phyloP scores from a whole-genome alignment of 495 filamentous ascomycete genomes.

The Penicillium psychrofluorescens region DNA sequence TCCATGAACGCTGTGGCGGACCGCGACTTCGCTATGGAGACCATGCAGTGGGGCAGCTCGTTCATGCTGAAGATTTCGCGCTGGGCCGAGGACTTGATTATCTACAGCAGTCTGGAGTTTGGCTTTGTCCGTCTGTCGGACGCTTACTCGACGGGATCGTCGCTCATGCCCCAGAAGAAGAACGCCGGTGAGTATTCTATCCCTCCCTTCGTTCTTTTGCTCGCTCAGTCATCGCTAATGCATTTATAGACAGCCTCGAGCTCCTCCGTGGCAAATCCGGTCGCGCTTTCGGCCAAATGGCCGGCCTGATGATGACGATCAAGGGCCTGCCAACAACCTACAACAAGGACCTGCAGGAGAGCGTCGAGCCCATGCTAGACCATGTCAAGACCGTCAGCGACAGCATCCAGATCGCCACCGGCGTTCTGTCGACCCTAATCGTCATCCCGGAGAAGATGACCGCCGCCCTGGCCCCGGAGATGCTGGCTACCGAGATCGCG shows the following conservation, averaged over 20 bases:
- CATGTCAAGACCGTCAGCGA: conserved; percentile 80
- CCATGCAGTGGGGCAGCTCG: conserved; percentile 80
- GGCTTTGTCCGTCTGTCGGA: conserved; percentile 78
- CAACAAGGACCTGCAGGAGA: conserved; percentile 94
- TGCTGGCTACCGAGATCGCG: conserved; percentile 78
- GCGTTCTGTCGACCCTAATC: conserved; percentile 59
- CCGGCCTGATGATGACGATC: conserved; percentile 78
- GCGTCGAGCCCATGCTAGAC: conserved; percentile 80
- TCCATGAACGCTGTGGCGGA: conserved; percentile 77
- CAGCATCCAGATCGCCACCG: conserved; percentile 80
- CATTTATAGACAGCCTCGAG: conserved; percentile 72
- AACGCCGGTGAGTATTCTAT: conserved; percentile 25
- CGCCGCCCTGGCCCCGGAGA: conserved; percentile 65
- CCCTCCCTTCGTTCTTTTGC: background rate
- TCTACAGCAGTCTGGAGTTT: conserved; percentile 79
- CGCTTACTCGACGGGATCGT: conserved; percentile 77
- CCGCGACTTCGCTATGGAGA: conserved; percentile 86
- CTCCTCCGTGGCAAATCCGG: conserved; percentile 84
- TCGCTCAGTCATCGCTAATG: background rate
- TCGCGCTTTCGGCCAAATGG: conserved; percentile 79
- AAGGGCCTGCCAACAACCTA: conserved; percentile 88
- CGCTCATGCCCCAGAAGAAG: conserved; percentile 90
- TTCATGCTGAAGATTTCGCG: conserved; percentile 84
- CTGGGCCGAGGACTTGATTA: conserved; percentile 85
- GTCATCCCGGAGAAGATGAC: conserved; percentile 70